A percentile compares a stretch with the other conserved stretches of the same genome.
phyloP scores from a whole-genome alignment of 768 basidiomycete genomes.

The Leccinellum albellum region DNA sequence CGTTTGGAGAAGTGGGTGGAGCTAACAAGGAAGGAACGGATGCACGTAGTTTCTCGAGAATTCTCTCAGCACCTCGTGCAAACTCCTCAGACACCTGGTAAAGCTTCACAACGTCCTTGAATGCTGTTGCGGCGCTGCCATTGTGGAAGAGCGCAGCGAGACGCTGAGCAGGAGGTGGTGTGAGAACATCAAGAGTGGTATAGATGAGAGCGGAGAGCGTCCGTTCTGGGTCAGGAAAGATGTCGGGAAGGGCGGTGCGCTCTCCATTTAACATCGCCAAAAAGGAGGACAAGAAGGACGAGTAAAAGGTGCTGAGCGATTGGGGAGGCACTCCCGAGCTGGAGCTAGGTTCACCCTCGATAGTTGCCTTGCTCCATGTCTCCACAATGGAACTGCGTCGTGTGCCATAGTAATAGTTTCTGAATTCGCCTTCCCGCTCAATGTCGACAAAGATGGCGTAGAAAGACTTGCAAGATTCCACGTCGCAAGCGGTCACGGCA shows the following conservation, averaged over 20 bases:
- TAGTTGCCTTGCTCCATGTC: conserved; percentile 60
- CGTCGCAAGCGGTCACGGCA: conserved; percentile 78
- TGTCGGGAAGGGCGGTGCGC: conserved; percentile 66
- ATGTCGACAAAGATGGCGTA: conserved; percentile 88
- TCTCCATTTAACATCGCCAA: conserved; percentile 65
- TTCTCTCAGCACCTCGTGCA: conserved; percentile 63
- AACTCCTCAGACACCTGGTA: conserved; percentile 83
- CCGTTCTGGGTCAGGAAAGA: conserved; percentile 81
- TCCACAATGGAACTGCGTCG: conserved; percentile 61
- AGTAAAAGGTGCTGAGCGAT: conserved; percentile 64
- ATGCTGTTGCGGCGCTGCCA: conserved; percentile 51
- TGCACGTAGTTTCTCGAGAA: conserved; percentile 69
- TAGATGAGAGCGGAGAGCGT: conserved; percentile 82
- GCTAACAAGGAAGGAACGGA: conserved; percentile 24
- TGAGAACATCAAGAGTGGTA: conserved; percentile 71
- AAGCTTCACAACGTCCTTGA: conserved; percentile 66
- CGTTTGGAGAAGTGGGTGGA: conserved; percentile 22
- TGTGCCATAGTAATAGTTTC: conserved; percentile 91
- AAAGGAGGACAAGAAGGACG: conserved; percentile 71
- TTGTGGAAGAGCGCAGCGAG: conserved; percentile 66
- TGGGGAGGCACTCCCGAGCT: conserved; percentile 33
- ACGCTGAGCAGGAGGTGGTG: conserved; percentile 79
- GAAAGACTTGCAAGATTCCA: conserved; percentile 69
- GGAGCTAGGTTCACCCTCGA: conserved; percentile 32
- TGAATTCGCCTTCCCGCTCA: conserved; percentile 87